A percentile compares a stretch with the other conserved stretches of the same genome.
Evolutionary conservation across 2,329 filamentous ascomycete genomes (phyloP).

Genomic region (Monilinia fructicola): DNA sequence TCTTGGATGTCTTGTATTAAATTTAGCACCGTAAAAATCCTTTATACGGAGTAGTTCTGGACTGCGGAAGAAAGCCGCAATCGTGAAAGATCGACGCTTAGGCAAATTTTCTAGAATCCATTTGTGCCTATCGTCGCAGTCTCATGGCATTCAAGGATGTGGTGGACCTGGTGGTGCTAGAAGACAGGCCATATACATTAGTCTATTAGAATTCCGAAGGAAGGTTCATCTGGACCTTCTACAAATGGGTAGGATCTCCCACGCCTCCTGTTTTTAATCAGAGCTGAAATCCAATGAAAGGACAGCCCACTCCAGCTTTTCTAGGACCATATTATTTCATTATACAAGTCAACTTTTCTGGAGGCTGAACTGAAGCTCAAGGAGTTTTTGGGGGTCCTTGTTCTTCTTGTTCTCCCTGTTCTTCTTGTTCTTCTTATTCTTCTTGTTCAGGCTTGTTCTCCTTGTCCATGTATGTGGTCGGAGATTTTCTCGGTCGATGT

Average conservation of each 20-base stretch:
- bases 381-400: conserved; percentile 3
- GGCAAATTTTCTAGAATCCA: conserved; percentile 17
- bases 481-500: conserved; percentile 21
- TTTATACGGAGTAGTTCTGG: conserved; percentile 16
- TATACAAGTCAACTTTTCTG: not conserved
- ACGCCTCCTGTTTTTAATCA: conserved; percentile 14
- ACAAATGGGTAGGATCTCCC: conserved; percentile 18
- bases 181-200: conserved; percentile 15
- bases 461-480: conserved; percentile 15
- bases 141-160: conserved; percentile 22
- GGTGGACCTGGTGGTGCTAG: conserved; percentile 2
- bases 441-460: not conserved
- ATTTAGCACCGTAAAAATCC: conserved; percentile 13
- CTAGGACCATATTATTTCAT: not conserved
- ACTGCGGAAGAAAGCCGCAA: conserved; percentile 16
- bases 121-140: conserved; percentile 6
- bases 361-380: conserved; percentile 18
- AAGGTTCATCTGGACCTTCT: conserved; percentile 22
- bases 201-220: conserved; percentile 11
- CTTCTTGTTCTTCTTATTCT: conserved; percentile 11
- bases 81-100: conserved; percentile 21
- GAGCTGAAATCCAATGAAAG: conserved; percentile 24
- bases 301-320: conserved; percentile 11
- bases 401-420: not conserved
- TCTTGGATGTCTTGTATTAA: conserved; percentile 4